Base-by-base conservation (phyloP, 176 grass and related monocot genomes). In the Pharus latifolius region DNA sequence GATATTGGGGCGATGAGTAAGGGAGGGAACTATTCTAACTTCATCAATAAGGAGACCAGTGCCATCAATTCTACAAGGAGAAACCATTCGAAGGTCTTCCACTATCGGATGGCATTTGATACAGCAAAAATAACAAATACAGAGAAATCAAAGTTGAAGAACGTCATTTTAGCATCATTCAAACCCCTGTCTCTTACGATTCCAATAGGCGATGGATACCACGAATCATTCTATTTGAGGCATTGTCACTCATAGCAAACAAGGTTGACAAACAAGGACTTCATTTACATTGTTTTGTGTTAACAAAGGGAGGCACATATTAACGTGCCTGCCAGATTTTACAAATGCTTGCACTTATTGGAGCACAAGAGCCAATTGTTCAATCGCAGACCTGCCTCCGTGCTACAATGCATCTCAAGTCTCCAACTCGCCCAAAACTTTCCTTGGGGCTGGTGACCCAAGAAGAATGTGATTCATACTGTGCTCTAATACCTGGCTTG, bases 401-500 rank as follows among this genome's bases (percentile, higher is more conserved):
- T 49, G 19, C 27, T 51, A 29, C 22, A 73, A 47, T 69, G 24
- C 31, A 50, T 32, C 49, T 37, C 27, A 67, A 50, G 16, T 19
- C 48, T 12, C 46, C 8, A 4, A 20, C 38, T 35, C 49, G 5
- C 31, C 17, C 30, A 63, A 91, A 74, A 18, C 15, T 83, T 61
- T 65, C 78, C 35, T 52, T n/a, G 7, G 58, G 29, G 20, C 48
- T 35, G 16, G 49, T 42, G 57, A 24, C 19, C 4, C 55, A 69
- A 72, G 58, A 67, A 6, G 60, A 71, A 49, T 65, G 55, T 2
- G 35, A 76, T 60, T 18, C 63, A 25, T 53, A 68, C 18, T 48
- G 68, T 2, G 14, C 64, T 3, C 69, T 89, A 47, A 84, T 96
- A 48, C 88, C 88, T 27, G 80, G 80, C 32, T 80, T 92, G 27